phyloP scores from a whole-genome alignment of 1,284 basidiomycete genomes.

The Apiotrichum akiyoshidainum region DNA sequence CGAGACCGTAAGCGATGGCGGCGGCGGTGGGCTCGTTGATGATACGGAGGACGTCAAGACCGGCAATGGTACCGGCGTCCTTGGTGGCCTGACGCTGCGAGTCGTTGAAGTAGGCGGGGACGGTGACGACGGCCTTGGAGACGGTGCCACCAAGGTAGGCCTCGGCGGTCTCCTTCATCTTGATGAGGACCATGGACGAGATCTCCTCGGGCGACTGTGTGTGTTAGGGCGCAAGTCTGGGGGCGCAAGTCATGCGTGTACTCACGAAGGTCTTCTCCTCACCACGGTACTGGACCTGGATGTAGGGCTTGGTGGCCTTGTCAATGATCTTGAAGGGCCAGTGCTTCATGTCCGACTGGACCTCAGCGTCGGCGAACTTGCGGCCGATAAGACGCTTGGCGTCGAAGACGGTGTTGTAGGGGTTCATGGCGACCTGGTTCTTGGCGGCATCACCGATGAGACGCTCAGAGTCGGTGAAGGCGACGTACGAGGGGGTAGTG shows the following conservation, averaged over 20 bases:
- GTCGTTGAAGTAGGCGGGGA: slow-evolving; percentile 99
- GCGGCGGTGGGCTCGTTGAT: slow-evolving; percentile 99
- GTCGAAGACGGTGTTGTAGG: slow-evolving; percentile 68
- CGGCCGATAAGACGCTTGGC: slow-evolving; percentile 88
- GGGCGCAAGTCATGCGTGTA: neutral
- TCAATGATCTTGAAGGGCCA: slow-evolving; percentile 86
- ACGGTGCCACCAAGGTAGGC: slow-evolving; percentile 95
- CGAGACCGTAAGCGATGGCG: slow-evolving; percentile 92
- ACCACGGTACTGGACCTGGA: slow-evolving; percentile 83
- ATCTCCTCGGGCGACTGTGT: slow-evolving; percentile 44
- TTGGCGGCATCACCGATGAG: slow-evolving; percentile 59
- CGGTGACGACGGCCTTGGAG: slow-evolving; percentile 95
- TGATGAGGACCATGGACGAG: slow-evolving; percentile 88
- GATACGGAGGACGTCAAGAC: slow-evolving; percentile 92
- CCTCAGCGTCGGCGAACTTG: slow-evolving; percentile 67
- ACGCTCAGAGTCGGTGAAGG: slow-evolving; percentile 89
- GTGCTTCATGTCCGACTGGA: slow-evolving; percentile 76
- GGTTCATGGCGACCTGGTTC: slow-evolving; percentile 60
- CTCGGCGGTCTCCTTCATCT: slow-evolving; percentile 99
- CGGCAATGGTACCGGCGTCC: slow-evolving; percentile 95
- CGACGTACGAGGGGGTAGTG: slow-evolving; percentile 90
- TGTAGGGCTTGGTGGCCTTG: slow-evolving; percentile 81
- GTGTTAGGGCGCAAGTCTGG: neutral
- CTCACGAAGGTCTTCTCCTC: slow-evolving; percentile 69
- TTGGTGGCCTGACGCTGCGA: slow-evolving; percentile 98